Evolutionary conservation across 345 rosid genomes (phyloP), one percentile per base, ranked within the genome.

Genomic region (Streptanthus diversifolius): DNA sequence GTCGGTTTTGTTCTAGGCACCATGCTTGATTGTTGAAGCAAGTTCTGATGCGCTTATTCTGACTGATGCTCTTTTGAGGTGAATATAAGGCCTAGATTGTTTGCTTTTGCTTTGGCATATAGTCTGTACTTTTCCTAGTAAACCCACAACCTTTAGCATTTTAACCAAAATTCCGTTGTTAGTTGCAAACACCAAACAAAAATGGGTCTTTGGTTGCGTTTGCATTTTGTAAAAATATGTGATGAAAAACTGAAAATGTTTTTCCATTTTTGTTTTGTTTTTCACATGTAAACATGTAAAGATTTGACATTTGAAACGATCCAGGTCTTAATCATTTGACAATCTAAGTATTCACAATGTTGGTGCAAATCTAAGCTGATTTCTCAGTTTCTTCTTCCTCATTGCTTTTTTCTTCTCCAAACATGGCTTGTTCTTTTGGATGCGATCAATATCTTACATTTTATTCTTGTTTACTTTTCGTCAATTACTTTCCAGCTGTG

Each of bases 61-160:
- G 58, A 80, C 89, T 5, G 93, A 89, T 79, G 88, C 93, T 3
- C 82, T 93, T 56, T 76, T 93, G 76, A 87, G 98, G 98, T 90
- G 77, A 81, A 41, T 48, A 70, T 29, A 74, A 51, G 64, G 15
- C 76, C 19, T 48, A 53, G 13, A 19, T 76, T 57, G 53, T 39
- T 66, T 74, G 64, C 7, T 32, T 27, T 53, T 64, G 19, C 21
- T 39, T 66, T 45, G 21, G 15, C 43, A 19, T 27, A 1, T 36
- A n/a, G n/a, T 58, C 19, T 30, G 21, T 52, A 1, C 18, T 63
- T 59, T 60, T 36, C 40, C 68, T 49, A 15, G 24, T 37, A 18
- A 48, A 61, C 39, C 45, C 17, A 7, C 57, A 70, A 45, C 56
- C 13, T 56, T 21, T 35, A 14, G 48, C 58, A 47, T 48, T 35